Conservation (phyloP, 2,329 filamentous ascomycete genomes). For the Teratosphaeria pseudoeucalypti region DNA sequence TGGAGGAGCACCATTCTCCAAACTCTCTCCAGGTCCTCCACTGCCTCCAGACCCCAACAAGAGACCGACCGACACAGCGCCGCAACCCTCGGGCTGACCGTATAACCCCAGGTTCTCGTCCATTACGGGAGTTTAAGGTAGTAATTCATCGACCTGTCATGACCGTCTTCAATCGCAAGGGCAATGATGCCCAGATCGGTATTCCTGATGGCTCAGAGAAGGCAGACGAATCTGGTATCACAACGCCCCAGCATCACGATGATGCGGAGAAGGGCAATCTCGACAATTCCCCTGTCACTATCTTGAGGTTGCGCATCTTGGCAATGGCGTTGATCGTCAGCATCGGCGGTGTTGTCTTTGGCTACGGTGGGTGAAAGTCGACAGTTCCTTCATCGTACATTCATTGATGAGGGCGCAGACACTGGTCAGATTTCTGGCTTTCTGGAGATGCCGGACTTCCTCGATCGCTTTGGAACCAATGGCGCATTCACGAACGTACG, state of each 20-base stretch:
- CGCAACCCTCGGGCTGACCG: not conserved
- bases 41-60: not conserved
- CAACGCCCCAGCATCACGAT: not conserved
- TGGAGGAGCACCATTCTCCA: not conserved
- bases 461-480: constrained; percentile 41
- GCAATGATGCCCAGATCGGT: not conserved
- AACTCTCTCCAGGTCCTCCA: not conserved
- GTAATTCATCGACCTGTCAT: not conserved
- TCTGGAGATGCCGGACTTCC: constrained; percentile 50
- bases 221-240: not conserved
- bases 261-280: constrained; percentile 15
- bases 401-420: constrained; percentile 27
- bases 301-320: constrained; percentile 21
- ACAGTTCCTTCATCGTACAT: constrained; percentile 2
- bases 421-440: constrained; percentile 54
- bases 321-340: constrained; percentile 26
- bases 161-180: not conserved
- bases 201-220: not conserved
- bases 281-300: constrained; percentile 13
- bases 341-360: constrained; percentile 29
- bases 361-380: constrained; percentile 13
- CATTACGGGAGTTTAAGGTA: not conserved
- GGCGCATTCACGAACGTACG: constrained; percentile 47
- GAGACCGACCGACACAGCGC: not conserved
- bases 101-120: not conserved